Evolutionary conservation across 225 moss, liverwort and hornwort genomes (phyloP), one percentile per base, ranked within the genome.

Genomic region (Anthoceros angustus): DNA sequence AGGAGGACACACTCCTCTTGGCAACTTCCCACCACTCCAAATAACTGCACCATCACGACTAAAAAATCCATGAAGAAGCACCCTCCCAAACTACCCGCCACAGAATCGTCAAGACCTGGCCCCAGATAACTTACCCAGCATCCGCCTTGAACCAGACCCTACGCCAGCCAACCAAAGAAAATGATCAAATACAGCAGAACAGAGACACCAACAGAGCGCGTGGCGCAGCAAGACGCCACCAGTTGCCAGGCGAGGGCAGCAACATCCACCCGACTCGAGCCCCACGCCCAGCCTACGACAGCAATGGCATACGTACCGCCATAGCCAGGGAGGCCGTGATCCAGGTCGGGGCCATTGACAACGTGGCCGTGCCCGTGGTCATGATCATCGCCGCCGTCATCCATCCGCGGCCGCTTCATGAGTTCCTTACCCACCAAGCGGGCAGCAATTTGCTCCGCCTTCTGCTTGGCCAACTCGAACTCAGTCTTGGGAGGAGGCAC

Each of bases 391-490:
- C 66, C 78, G 9, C 63, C 73, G 5, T 92, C 98, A 14, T 98
- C 98, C 21, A 86, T 98, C 14, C 98, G 79, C 0, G 98, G 92
- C 62, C 98, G 83, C 81, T 98, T 98, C 40, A 81, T 20, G 3
- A 80, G 85, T 73, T 98, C 98, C 10, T 67, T 70, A 6, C 69
- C 78, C 12, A 98, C 98, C 71, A 98, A 69, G 66, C 98, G 87
- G 0, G 98, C 98, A 20, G 98, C 98, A 68, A 98, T 98, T 66
- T 81, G 92, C 74, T 91, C 91, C 23, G 85, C 98, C 60, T 87
- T 85, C 81, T 98, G 91, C 42, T 98, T 98, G 10, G 92, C 98
- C 65, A 92, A 86, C 80, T 98, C 83, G 43, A 98, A 92, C 75
- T 98, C 92, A 0, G 89, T 77, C 77, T 92, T 61, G 42, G 98